Percentiles rank a stretch among this genome's conserved stretches.
Conservation (phyloP, 805 yeast species). For the Lipomyces lipofer region DNA sequence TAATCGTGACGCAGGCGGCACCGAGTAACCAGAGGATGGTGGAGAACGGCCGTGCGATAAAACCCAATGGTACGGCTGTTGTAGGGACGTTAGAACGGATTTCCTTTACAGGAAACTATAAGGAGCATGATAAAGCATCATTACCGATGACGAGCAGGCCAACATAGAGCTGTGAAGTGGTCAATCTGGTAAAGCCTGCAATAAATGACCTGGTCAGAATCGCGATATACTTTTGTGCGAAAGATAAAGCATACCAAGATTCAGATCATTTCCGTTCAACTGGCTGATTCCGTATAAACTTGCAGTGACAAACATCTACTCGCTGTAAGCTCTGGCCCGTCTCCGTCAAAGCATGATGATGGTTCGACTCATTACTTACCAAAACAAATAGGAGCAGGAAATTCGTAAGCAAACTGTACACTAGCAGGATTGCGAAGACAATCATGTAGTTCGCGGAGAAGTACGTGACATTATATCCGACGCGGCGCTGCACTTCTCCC, state of each 20-base stretch:
- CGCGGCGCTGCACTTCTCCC: slow-evolving; percentile 85
- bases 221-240: too few species aligned
- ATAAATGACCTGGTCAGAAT: background rate
- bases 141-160: slow-evolving; percentile 61
- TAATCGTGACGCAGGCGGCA: slow-evolving; percentile 72
- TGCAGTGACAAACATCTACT: slow-evolving; percentile 65
- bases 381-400: slow-evolving; percentile 80
- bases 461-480: slow-evolving; percentile 80
- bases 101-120: background rate
- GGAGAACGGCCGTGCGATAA: slow-evolving; percentile 85
- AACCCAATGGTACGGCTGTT: slow-evolving; percentile 71
- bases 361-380: too few species aligned
- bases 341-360: too few species aligned
- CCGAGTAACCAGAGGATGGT: slow-evolving; percentile 91
- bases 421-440: slow-evolving; percentile 67
- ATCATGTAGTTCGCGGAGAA: slow-evolving; percentile 83
- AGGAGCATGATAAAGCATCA: background rate
- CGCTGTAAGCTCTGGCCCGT: too few species aligned
- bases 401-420: slow-evolving; percentile 88
- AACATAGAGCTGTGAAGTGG: slow-evolving; percentile 81
- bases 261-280: slow-evolving; percentile 81
- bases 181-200: slow-evolving; percentile 57
- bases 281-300: slow-evolving; percentile 79
- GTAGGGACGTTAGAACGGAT: too few species aligned
- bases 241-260: slow-evolving; percentile 42